Conservation (phyloP, 495 filamentous ascomycete species). For the Podospora pseudocomata region DNA sequence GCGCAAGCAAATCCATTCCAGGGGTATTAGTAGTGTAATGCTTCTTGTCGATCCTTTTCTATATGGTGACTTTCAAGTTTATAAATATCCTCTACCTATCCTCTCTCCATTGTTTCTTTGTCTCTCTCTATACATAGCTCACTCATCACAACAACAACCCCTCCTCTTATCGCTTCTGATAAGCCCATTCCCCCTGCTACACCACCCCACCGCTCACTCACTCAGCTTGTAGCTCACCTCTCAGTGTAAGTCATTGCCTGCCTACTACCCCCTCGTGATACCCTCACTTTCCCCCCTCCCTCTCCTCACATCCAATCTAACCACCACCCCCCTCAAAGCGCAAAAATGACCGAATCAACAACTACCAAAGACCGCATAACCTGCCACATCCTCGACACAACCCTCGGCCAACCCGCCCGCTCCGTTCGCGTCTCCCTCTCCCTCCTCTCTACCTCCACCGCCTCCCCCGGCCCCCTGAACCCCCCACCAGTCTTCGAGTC, state of each 20-base stretch:
- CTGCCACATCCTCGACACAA: constrained; percentile 62
- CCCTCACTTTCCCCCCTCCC: constrained; percentile 1
- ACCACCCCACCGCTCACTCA: not conserved
- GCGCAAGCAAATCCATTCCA: not conserved
- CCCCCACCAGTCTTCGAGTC: constrained; percentile 49
- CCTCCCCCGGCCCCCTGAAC: constrained; percentile 40
- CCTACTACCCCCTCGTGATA: not conserved
- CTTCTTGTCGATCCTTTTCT: not conserved
- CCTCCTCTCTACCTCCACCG: constrained; percentile 58
- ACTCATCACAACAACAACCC: not conserved
- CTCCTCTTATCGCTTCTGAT: not conserved
- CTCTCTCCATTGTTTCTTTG: not conserved
- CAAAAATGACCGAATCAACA: not conserved
- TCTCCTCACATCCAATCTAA: not conserved
- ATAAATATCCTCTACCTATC: constrained; percentile 4
- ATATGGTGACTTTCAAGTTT: not conserved
- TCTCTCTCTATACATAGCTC: not conserved
- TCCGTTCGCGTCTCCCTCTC: constrained; percentile 75
- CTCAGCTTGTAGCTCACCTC: not conserved
- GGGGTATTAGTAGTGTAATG: not conserved
- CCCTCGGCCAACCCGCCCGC: constrained; percentile 60
- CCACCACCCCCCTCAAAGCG: not conserved
- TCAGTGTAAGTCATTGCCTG: constrained; percentile 4
- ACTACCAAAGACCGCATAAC: constrained; percentile 50
- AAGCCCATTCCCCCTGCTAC: not conserved